Conservation (phyloP, 2,329 filamentous ascomycete genomes). For the Ambrosiella xylebori region DNA sequence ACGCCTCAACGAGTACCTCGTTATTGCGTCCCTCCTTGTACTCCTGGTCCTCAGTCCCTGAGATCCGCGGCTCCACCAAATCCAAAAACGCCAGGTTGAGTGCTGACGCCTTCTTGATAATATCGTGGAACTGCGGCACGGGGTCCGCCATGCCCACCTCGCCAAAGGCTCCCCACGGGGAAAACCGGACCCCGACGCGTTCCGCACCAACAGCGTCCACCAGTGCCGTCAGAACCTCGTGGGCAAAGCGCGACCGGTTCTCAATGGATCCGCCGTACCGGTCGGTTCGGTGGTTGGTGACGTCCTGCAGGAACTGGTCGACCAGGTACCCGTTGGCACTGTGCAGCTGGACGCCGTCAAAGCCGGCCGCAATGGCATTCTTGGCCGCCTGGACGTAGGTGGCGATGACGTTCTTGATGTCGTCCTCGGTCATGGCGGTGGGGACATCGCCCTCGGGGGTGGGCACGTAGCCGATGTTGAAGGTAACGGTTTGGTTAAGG, state of each 20-base stretch:
- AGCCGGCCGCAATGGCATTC: constrained; percentile 43
- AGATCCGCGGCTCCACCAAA: constrained; percentile 37
- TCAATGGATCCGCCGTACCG: constrained; percentile 36
- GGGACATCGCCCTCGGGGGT: constrained; percentile 34
- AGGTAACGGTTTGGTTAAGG: constrained; percentile 18
- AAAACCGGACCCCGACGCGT: constrained; percentile 35
- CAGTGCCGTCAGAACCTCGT: constrained; percentile 30
- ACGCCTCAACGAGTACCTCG: background rate
- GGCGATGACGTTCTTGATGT: constrained; percentile 46
- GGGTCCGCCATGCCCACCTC: constrained; percentile 39
- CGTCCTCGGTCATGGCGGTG: constrained; percentile 44
- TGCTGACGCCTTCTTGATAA: constrained; percentile 32
- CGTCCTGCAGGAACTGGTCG: constrained; percentile 43
- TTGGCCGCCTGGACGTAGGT: constrained; percentile 40
- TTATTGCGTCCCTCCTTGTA: constrained; percentile 18
- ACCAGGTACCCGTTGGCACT: constrained; percentile 42
- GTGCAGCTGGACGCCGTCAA: constrained; percentile 50
- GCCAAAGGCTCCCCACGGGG: constrained; percentile 40
- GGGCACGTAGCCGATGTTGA: background rate
- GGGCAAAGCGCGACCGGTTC: constrained; percentile 33
- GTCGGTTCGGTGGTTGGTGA: constrained; percentile 34
- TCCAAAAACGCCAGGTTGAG: constrained; percentile 40
- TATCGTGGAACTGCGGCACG: constrained; percentile 38
- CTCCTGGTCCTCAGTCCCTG: constrained; percentile 23
- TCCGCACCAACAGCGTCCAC: constrained; percentile 30